Base-by-base conservation (phyloP, 345 rosid genomes). In the Tarenaya hassleriana region DNA sequence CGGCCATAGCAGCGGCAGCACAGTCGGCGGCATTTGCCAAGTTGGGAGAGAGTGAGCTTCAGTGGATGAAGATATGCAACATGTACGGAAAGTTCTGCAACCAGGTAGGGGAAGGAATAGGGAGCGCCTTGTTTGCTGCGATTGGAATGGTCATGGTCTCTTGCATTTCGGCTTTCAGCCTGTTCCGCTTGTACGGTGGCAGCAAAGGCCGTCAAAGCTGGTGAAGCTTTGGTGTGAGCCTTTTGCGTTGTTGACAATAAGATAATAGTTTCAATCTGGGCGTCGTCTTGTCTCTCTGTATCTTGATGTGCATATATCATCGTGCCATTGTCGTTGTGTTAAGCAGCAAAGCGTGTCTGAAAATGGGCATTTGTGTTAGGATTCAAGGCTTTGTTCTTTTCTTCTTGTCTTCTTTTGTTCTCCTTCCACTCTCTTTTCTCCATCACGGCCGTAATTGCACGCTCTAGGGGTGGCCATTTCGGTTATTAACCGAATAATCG, bases 61-160 rank as follows among this genome's bases (percentile, higher is more conserved):
- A 92, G 29, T 92, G 98, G 98, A 75, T 88, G 88, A 83, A 79
- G 59, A 43, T 85, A 7, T 92, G 98, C 58, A 42, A 70, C 45
- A 55, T 88, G 88, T 92, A 81, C 27, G 83, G 82, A 16, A 79
- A 83, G 73, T 92, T 79, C 71, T 88, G 98, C 21, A 78, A 78
- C 77, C 94, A 62, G 70, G 66, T 69, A 7, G 82, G 77, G 34
- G 83, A 66, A 60, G 96, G 95, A 31, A 59, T 81, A 7, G 81
- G 61, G 4, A 58, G 60, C 1, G 86, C 94, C 0, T 7, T 83
- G 43, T 31, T 88, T 16, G 94, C 64, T 3, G 55, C 83, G 54
- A 4, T 80, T 1, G 43, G 86, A 56, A 75, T 68, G 82, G 91
- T 81, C 40, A 56, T 52, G 9, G 55, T 83, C 42, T 83, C 96